Evolutionary conservation across 495 filamentous ascomycete genomes (phyloP).

Genomic region (Penicillium steckii): DNA sequence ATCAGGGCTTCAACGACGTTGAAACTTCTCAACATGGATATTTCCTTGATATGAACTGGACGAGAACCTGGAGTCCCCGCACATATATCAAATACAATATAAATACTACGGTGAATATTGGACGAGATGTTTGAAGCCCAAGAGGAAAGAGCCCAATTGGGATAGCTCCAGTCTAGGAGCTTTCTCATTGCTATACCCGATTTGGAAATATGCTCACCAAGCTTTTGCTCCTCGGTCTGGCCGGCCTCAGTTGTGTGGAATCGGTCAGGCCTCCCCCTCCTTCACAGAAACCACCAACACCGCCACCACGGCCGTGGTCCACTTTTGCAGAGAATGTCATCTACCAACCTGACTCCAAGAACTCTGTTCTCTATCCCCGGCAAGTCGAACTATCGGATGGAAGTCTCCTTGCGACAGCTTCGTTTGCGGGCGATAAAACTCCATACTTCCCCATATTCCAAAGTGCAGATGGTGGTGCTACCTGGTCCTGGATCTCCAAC

Average conservation of each 20-base stretch:
- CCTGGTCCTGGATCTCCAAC: slow-evolving; percentile 15
- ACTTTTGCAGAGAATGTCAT: slow-evolving; percentile 15
- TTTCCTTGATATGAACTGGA: slow-evolving; percentile 1
- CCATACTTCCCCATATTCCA: slow-evolving; percentile 14
- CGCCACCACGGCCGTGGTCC: slow-evolving; percentile 11
- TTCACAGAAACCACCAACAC: slow-evolving; percentile 1
- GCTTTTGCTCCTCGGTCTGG: slow-evolving; percentile 3
- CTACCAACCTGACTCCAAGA: slow-evolving; percentile 8
- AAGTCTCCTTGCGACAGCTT: slow-evolving; percentile 11
- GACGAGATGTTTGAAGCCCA: slow-evolving; percentile 3
- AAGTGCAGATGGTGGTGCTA: slow-evolving; percentile 15
- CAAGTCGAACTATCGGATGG: slow-evolving; percentile 12
- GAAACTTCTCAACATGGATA: slow-evolving; percentile 1
- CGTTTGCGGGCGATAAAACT: slow-evolving; percentile 4
- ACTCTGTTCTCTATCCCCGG: slow-evolving; percentile 9
- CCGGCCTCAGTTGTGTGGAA: slow-evolving; percentile 6
- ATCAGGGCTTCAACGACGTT: slow-evolving; percentile 4
- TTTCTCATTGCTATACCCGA: slow-evolving; percentile 4
- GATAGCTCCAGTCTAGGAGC: slow-evolving; percentile 3
- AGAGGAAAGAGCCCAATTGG: slow-evolving; percentile 4
- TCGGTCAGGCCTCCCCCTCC: slow-evolving; percentile 6
- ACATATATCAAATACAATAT: slow-evolving; percentile 3
- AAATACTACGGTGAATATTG: slow-evolving; percentile 2
- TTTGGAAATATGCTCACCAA: slow-evolving; percentile 3
- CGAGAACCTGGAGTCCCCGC: neutral